Base-by-base conservation (phyloP, 2,329 filamentous ascomycete genomes). In the Cephalotrichum gorgonifer region DNA sequence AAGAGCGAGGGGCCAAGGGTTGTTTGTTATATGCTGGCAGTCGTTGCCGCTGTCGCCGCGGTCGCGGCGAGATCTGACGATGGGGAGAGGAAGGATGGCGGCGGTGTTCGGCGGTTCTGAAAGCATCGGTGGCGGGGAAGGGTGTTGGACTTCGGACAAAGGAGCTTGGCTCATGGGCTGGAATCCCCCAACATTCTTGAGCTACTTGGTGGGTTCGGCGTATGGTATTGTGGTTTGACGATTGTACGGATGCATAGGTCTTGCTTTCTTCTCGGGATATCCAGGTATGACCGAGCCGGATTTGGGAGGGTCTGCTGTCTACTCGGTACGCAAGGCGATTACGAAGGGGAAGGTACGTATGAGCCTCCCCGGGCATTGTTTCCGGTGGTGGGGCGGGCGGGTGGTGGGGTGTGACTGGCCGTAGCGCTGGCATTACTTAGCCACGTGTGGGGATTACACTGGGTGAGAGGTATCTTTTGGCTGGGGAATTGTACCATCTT, bases 61-160 rank as follows among this genome's bases (percentile, higher is more conserved):
- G 30, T 44, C 25, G 26, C 31, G 43, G 30, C 23, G 38, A 42
- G 17, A 31, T 8, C 30, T 26, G 44, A 33, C 30, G 23, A 47
- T 28, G 27, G 12, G 23, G 17, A 17, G 35, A 8, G 15, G 22
- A 17, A 38, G 39, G 23, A 38, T 15, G 38, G 38, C 23, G 25
- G 30, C 14, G 27, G 28, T 7, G 41, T n/a, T 6, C 14, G 6
- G 28, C 6, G 8, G 39, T 44, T 22, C 47, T 44, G 47, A 49
- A 49, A 49, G 47, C 47, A 49, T 49, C 47, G 28, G 47, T 44
- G 47, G 20, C 41, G 17, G 46, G 39, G 28, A 25, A 33, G 38
- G 28, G 28, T 22, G 6, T 9, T 26, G 22, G 27, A 11, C 9
- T 31, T 31, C 5, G 30, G 15, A 9, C 30, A 11, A 15, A 14